Evolutionary conservation across 148 eudicot species (phyloP).

Genomic region (Fagopyrum homotropicum): DNA sequence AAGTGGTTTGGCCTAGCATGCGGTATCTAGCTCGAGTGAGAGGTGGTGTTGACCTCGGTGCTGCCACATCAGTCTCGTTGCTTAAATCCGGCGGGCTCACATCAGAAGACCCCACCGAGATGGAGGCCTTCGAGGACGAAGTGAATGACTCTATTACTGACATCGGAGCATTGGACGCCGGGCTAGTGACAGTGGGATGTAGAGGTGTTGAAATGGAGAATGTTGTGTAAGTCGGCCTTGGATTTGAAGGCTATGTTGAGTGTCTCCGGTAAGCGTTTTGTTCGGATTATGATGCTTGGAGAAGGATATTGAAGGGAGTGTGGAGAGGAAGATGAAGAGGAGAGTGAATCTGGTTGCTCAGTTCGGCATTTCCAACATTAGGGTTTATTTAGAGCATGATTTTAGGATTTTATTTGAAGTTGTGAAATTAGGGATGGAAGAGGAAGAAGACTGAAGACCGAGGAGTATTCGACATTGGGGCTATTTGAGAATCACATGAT

Average conservation of each 20-base stretch:
- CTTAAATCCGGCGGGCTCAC: too few relatives aligned
- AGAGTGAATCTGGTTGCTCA: background rate
- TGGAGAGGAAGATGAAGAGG: background rate
- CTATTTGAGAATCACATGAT: background rate
- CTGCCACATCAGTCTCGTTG: too few relatives aligned
- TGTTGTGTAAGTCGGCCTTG: conserved; percentile 32
- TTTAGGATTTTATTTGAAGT: background rate
- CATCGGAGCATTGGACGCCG: conserved; percentile 29
- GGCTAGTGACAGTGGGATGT: conserved; percentile 37
- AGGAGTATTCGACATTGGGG: background rate
- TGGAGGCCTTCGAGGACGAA: conserved; percentile 23
- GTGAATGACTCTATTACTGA: conserved; percentile 21
- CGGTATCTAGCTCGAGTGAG: too few relatives aligned
- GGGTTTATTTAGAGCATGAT: background rate
- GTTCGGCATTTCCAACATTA: conserved; percentile 1
- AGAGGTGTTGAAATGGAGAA: conserved; percentile 25
- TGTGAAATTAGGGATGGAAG: background rate
- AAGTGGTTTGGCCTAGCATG: too few relatives aligned
- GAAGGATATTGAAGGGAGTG: background rate
- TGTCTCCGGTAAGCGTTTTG: conserved; percentile 22
- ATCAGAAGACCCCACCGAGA: conserved; percentile 31
- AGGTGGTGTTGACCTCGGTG: too few relatives aligned
- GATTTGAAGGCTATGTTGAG: conserved; percentile 29
- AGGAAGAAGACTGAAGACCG: background rate
- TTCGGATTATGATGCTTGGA: background rate